Evolutionary conservation across 78 protist genomes (phyloP).

Genomic region (Trichosphaerium sp.): DNA sequence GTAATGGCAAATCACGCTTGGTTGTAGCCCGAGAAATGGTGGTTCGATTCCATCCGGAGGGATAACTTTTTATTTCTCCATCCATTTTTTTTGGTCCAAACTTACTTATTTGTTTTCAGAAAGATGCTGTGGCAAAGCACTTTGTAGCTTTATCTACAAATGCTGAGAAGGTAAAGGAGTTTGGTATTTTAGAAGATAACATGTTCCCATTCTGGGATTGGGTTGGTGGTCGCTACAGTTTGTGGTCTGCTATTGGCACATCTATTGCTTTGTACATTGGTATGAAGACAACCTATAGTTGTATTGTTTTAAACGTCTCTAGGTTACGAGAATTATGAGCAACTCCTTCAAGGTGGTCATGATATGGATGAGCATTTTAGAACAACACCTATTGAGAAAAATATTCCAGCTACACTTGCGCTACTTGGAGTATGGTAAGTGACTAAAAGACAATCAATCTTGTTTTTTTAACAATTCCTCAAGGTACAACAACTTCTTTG

Average conservation of each 20-base stretch:
- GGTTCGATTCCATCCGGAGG: too few species aligned
- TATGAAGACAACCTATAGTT: background rate
- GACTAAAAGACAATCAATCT: too few species aligned
- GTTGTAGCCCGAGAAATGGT: too few species aligned
- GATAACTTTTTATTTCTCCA: too few species aligned
- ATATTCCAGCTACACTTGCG: constrained; percentile 75
- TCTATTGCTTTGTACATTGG: constrained; percentile 75
- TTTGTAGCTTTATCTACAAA: constrained; percentile 95
- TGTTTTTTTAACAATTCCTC: too few species aligned
- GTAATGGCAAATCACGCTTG: too few species aligned
- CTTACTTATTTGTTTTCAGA: too few species aligned
- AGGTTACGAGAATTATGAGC: constrained; percentile 70
- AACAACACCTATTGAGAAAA: constrained; percentile 36
- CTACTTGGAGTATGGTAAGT: constrained; percentile 80
- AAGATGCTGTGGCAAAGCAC: constrained; percentile 76
- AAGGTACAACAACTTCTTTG: constrained; percentile 89
- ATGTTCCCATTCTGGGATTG: constrained; percentile 97
- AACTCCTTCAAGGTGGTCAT: constrained; percentile 84
- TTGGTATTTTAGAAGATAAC: constrained; percentile 85
- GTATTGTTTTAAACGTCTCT: too few species aligned
- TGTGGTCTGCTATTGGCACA: constrained; percentile 92
- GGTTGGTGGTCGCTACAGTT: constrained; percentile 94
- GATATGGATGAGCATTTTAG: constrained; percentile 92
- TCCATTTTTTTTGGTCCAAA: too few species aligned
- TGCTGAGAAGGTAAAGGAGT: constrained; percentile 38